A percentile compares a stretch with the other conserved stretches of the same genome.
Evolutionary conservation across 2,329 filamentous ascomycete species (phyloP).

Genomic region (Clathrospora elynae): DNA sequence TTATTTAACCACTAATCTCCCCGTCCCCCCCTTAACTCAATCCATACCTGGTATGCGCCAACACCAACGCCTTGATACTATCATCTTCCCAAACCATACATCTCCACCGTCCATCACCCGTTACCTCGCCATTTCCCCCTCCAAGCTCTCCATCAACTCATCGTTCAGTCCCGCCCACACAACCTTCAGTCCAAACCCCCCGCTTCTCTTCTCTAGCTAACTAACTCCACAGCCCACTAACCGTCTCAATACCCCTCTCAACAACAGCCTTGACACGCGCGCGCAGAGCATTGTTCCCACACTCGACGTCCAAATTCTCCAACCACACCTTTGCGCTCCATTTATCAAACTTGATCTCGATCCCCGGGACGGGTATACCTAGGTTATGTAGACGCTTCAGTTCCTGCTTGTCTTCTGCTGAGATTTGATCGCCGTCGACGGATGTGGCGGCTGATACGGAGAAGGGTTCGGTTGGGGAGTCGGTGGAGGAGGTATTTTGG

Average conservation of each 20-base stretch:
- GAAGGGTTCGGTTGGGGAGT: slow-evolving; percentile 10
- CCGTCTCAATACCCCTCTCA: slow-evolving; percentile 85
- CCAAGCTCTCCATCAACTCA: too few relatives aligned
- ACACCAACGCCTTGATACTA: too few relatives aligned
- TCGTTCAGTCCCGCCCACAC: background rate
- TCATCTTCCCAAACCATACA: too few relatives aligned
- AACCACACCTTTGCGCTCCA: slow-evolving; percentile 88
- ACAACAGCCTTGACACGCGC: slow-evolving; percentile 89
- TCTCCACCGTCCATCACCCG: too few relatives aligned
- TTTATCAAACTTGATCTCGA: slow-evolving; percentile 86
- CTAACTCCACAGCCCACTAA: slow-evolving; percentile 51
- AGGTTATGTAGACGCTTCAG: slow-evolving; percentile 78
- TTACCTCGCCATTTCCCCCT: too few relatives aligned
- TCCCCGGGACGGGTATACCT: slow-evolving; percentile 87
- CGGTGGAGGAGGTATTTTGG: slow-evolving; percentile 2
- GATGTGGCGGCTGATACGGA: slow-evolving; percentile 14
- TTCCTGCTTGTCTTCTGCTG: slow-evolving; percentile 56
- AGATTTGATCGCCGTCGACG: slow-evolving; percentile 2
- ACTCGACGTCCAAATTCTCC: slow-evolving; percentile 89
- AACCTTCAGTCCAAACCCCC: background rate
- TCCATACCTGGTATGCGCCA: too few relatives aligned
- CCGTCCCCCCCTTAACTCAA: too few relatives aligned
- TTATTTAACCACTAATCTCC: too few relatives aligned
- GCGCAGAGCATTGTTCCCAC: slow-evolving; percentile 73
- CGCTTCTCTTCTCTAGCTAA: background rate